Conservation (phyloP, 805 yeast genomes). For the Ascoidea asiatica region DNA sequence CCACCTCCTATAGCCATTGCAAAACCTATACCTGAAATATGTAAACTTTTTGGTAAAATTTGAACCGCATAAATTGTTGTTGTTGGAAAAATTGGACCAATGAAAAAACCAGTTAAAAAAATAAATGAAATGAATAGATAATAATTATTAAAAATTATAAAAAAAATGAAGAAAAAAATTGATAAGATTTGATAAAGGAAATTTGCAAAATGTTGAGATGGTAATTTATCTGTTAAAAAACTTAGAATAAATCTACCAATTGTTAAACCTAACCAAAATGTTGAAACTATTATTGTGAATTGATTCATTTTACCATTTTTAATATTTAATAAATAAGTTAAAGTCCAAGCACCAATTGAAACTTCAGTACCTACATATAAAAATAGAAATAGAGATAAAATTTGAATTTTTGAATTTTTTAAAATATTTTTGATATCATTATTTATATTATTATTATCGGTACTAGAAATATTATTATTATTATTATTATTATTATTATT, state of each 20-base stretch:
- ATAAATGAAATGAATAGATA: slow-evolving; percentile 23
- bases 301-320: slow-evolving; percentile 31
- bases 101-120: slow-evolving; percentile 40
- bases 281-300: slow-evolving; percentile 53
- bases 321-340: slow-evolving; percentile 44
- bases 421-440: slow-evolving; percentile 10
- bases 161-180: slow-evolving; percentile 20
- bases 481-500: slow-evolving; percentile 11
- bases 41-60: slow-evolving; percentile 43
- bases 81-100: slow-evolving; percentile 68
- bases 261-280: slow-evolving; percentile 63
- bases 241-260: slow-evolving; percentile 48
- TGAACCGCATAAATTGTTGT: slow-evolving; percentile 52
- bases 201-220: slow-evolving; percentile 30
- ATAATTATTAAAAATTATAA: slow-evolving; percentile 14
- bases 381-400: slow-evolving; percentile 38
- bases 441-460: slow-evolving; percentile 7
- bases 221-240: slow-evolving; percentile 34
- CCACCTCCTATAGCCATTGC: slow-evolving; percentile 72
- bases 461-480: slow-evolving; percentile 11
- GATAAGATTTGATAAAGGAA: slow-evolving; percentile 20
- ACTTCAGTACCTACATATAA: slow-evolving; percentile 62
- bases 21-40: slow-evolving; percentile 58
- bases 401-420: slow-evolving; percentile 25
- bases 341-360: slow-evolving; percentile 58